phyloP scores from a whole-genome alignment of 495 filamentous ascomycete species.

The Penicillium parvum region DNA sequence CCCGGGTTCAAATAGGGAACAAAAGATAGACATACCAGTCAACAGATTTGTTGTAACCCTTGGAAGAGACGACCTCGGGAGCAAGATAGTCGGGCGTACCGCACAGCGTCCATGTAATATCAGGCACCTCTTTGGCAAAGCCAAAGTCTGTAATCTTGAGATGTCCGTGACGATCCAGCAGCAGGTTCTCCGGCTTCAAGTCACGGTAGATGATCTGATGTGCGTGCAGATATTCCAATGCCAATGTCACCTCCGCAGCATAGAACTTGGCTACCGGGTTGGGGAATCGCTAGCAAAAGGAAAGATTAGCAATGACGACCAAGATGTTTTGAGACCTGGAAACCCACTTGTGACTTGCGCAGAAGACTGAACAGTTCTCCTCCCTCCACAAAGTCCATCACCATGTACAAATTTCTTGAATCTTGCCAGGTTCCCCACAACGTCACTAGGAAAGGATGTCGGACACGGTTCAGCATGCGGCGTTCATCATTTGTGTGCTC shows the following conservation, averaged over 20 bases:
- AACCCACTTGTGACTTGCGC: conserved; percentile 89
- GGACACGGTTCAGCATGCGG: conserved; percentile 88
- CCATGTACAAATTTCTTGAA: conserved; percentile 94
- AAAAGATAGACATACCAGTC: conserved; percentile 69
- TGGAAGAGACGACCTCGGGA: conserved; percentile 92
- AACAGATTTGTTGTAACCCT: conserved; percentile 98
- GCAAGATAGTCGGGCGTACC: conserved; percentile 98
- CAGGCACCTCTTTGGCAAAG: conserved; percentile 95
- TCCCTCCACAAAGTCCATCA: conserved; percentile 99
- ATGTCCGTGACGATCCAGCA: conserved; percentile 93
- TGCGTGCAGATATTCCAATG: conserved; percentile 91
- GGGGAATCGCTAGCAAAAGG: conserved; percentile 72
- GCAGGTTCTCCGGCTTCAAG: conserved; percentile 92
- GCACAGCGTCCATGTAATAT: conserved; percentile 98
- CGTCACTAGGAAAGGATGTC: conserved; percentile 95
- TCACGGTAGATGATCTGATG: conserved; percentile 97
- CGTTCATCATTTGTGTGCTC: conserved; percentile 98
- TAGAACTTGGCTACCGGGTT: conserved; percentile 99
- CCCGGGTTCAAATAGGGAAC: not conserved
- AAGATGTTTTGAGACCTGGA: not conserved
- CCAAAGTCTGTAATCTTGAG: conserved; percentile 99
- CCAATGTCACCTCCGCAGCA: conserved; percentile 92
- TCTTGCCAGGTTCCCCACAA: conserved; percentile 99
- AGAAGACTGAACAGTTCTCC: conserved; percentile 94
- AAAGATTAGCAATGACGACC: not conserved